Conservation (phyloP, 257 asterid genomes). For the Solanum corneliomulleri region DNA sequence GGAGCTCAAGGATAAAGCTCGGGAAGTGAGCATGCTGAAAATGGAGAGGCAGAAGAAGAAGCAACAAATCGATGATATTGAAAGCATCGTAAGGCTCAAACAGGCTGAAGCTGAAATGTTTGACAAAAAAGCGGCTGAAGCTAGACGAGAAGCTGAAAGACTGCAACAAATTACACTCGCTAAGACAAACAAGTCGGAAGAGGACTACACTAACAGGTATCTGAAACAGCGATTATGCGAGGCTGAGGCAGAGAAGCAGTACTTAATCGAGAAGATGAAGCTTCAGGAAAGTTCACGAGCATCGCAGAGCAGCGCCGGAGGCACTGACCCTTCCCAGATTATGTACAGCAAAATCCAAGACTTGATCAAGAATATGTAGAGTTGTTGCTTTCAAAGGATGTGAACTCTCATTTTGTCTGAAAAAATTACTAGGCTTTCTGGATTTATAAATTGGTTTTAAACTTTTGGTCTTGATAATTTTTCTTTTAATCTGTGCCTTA, state of each 20-base stretch:
- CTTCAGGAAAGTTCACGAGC: slow-evolving; percentile 74
- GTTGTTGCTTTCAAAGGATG: slow-evolving; percentile 19
- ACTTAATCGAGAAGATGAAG: slow-evolving; percentile 70
- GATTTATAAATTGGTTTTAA: neutral
- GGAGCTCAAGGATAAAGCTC: slow-evolving; percentile 83
- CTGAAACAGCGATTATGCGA: slow-evolving; percentile 84
- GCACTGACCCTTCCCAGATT: slow-evolving; percentile 36
- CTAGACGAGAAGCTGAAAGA: slow-evolving; percentile 88
- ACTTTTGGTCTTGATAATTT: slow-evolving; percentile 5
- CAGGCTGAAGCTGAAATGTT: slow-evolving; percentile 94
- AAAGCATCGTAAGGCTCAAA: slow-evolving; percentile 75
- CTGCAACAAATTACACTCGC: slow-evolving; percentile 75
- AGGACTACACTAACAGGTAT: slow-evolving; percentile 82
- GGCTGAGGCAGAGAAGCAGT: slow-evolving; percentile 96
- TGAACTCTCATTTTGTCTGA: slow-evolving; percentile 1
- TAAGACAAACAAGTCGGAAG: slow-evolving; percentile 77
- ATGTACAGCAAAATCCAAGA: slow-evolving; percentile 75
- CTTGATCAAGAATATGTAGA: slow-evolving; percentile 69
- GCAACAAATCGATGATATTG: slow-evolving; percentile 78
- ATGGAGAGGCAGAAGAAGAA: slow-evolving; percentile 78
- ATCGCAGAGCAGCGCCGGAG: slow-evolving; percentile 46
- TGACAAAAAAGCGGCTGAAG: slow-evolving; percentile 80
- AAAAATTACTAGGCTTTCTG: neutral
- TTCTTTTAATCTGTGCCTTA: neutral
- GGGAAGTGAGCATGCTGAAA: slow-evolving; percentile 62